Base-by-base conservation (phyloP, 2,329 filamentous ascomycete genomes). In the Rutstroemia sp. region DNA sequence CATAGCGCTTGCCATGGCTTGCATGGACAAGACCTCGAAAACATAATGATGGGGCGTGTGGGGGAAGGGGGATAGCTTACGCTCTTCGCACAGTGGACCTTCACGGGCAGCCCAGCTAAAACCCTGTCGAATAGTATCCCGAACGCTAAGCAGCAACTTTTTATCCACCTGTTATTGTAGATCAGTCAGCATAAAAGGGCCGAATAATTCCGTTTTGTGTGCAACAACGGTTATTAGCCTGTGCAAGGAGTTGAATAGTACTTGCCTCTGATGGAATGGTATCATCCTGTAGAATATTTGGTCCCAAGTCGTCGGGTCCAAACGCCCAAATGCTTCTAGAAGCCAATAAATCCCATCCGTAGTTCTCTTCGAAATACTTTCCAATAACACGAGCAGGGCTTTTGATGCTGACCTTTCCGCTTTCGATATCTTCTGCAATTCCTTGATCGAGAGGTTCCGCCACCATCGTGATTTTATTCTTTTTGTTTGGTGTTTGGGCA, bases 401-500 rank as follows among this genome's bases (percentile, higher is more conserved):
- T 61, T 88, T 89, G 74, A 99, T 96, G 67, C 83, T 91, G 65
- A 99, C 92, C 55, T 82, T 86, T 25, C 92, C 92, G 48, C 82
- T 84, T 74, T 99, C 94, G 61, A 99, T 97, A 66, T 99, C 94
- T 66, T 89, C 86, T 5, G 92, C 90, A 60, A 99, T 95, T 16
- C 94, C 94, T 65, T 95, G 88, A 64, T 99, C 94, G 14, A 99
- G 76, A 37, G 94, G 92, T 71, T 99, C 94, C 3, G 94, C 94
- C 57, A 97, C 88, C 89, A 99, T 96, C 38, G 94, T 97, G 67
- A 99, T 88, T 72, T 95, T 96, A 76, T 99, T 99, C 77, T 96
- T 96, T 76, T 99, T 99, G 76, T 99, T 99, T 2, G 94, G 94
- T 2, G 94, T 97, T 64, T 96, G 84, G 21, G 94, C 92, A 71